Evolutionary conservation across 768 basidiomycete species (phyloP).

Genomic region (Podaxis pistillaris): DNA sequence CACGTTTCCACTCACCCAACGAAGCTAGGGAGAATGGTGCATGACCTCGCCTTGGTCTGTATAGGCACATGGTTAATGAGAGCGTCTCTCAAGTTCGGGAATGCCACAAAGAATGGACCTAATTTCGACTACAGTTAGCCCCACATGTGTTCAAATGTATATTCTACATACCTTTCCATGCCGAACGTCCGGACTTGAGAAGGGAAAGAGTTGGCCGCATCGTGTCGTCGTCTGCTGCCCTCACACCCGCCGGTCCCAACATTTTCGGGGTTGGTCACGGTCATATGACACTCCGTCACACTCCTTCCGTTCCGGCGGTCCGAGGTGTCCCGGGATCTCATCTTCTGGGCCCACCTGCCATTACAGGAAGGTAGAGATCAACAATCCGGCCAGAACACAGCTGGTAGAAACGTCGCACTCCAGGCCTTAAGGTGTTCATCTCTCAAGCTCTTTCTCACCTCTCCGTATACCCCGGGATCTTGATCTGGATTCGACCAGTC

Average conservation of each 20-base stretch:
- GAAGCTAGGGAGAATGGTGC: slow-evolving; percentile 93
- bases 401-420: no score
- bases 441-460: no score
- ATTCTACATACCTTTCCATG: slow-evolving; percentile 68
- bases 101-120: slow-evolving; percentile 96
- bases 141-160: neutral
- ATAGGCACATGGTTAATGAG: slow-evolving; percentile 82
- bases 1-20: slow-evolving; percentile 67
- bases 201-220: slow-evolving; percentile 67
- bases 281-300: neutral
- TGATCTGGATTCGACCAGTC: no score
- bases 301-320: neutral
- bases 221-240: neutral
- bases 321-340: neutral
- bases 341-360: neutral
- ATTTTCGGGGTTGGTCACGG: slow-evolving; percentile 9
- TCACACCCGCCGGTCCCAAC: neutral
- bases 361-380: no score
- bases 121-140: neutral
- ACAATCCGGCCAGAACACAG: no score
- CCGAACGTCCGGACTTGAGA: slow-evolving; percentile 67
- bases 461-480: no score
- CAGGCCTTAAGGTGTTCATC: no score
- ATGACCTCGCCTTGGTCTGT: slow-evolving; percentile 82
- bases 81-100: slow-evolving; percentile 83